These are phyloP conservation scores for Ophiostoma perfectum DNA, from an alignment of 2,329 filamentous ascomycete genomes.

Conservation along the genomic window DNA sequence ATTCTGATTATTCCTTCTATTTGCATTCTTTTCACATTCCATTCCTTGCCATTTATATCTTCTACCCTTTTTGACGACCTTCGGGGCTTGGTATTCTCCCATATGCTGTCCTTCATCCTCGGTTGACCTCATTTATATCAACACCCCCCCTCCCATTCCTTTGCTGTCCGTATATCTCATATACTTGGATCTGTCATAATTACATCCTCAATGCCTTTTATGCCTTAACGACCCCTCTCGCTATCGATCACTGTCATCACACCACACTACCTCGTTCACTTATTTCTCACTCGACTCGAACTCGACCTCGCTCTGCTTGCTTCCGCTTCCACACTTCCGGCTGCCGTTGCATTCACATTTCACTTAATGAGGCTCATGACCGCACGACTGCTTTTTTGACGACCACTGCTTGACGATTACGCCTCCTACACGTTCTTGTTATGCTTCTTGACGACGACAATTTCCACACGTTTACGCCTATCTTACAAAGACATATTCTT, in stretches of 20 bases:
- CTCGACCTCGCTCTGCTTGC: constrained; percentile 15
- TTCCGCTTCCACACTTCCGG: constrained; percentile 17
- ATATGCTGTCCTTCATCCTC: not conserved
- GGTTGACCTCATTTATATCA: constrained; percentile 7
- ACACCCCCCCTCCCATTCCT: constrained; percentile 15
- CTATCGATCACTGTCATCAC: not conserved
- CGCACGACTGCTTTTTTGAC: constrained; percentile 8
- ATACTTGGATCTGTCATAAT: constrained; percentile 14
- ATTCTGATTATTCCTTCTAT: not conserved
- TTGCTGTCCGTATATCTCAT: constrained; percentile 14
- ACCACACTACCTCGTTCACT: not conserved
- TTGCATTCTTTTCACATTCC: constrained; percentile 4
- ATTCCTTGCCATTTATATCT: not conserved
- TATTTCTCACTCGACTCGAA: not conserved
- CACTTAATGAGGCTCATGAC: constrained; percentile 15
- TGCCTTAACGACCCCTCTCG: constrained; percentile 19
- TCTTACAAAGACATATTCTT: not conserved
- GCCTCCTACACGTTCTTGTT: constrained; percentile 13
- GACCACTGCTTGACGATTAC: constrained; percentile 12
- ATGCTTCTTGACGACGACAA: constrained; percentile 15
- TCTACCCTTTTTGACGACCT: constrained; percentile 5
- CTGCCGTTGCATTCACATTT: constrained; percentile 17
- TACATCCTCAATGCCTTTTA: constrained; percentile 23
- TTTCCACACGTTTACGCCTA: constrained; percentile 11
- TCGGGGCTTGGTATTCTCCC: not conserved